phyloP scores from a whole-genome alignment of 306 rosid species.

The Vigna trinervia region DNA sequence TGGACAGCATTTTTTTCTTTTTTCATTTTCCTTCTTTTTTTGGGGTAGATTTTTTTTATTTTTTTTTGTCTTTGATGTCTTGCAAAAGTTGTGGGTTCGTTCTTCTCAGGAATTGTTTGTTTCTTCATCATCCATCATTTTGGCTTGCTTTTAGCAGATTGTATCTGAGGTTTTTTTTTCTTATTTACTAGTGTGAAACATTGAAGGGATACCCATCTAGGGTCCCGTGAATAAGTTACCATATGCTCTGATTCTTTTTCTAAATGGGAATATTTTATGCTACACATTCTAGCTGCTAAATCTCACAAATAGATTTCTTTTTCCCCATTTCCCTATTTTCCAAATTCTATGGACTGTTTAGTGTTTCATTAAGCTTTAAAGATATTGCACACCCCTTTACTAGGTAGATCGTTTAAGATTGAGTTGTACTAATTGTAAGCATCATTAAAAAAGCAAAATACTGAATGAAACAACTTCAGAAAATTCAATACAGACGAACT shows the following conservation, averaged over 20 bases:
- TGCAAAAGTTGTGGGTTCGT: constrained; percentile 64
- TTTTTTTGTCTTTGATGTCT: constrained; percentile 59
- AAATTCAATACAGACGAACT: constrained; percentile 6
- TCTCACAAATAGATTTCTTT: constrained; percentile 37
- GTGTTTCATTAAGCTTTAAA: background rate
- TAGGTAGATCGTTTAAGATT: background rate
- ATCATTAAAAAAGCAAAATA: background rate
- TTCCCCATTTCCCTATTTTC: background rate
- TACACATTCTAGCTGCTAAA: constrained; percentile 37
- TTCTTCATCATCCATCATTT: constrained; percentile 58
- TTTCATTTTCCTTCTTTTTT: background rate
- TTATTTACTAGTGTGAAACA: constrained; percentile 78
- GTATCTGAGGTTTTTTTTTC: constrained; percentile 67
- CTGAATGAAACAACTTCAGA: constrained; percentile 2
- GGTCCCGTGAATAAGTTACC: constrained; percentile 75
- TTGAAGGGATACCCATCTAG: constrained; percentile 72
- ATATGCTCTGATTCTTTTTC: constrained; percentile 62
- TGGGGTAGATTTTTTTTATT: constrained; percentile 55
- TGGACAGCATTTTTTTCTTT: constrained; percentile 47
- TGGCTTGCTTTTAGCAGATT: constrained; percentile 70
- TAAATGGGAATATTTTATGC: constrained; percentile 46
- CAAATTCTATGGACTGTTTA: constrained; percentile 22
- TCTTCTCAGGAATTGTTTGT: constrained; percentile 68
- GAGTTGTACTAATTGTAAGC: background rate
- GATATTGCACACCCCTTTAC: too few relatives aligned